Evolutionary conservation across 2,329 filamentous ascomycete species (phyloP).

Genomic region (Venturia oleaginea): DNA sequence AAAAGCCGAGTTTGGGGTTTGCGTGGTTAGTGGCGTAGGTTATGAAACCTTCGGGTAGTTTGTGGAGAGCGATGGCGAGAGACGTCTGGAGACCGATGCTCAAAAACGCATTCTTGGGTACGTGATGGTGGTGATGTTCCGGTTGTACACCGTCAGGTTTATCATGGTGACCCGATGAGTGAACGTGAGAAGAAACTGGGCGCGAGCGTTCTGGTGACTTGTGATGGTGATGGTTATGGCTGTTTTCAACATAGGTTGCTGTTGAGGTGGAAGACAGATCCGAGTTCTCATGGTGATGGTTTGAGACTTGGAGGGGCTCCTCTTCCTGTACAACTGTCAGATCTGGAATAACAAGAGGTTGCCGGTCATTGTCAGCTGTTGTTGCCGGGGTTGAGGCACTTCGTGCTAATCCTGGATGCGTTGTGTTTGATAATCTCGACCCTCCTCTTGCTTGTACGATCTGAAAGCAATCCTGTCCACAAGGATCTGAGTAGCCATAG

Average conservation of each 20-base stretch:
- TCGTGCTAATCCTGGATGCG: slow-evolving; percentile 4
- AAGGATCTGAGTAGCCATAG: slow-evolving; percentile 52
- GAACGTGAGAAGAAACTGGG: background rate
- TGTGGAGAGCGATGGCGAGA: slow-evolving; percentile 90
- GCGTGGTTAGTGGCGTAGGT: slow-evolving; percentile 97
- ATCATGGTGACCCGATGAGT: slow-evolving; percentile 15
- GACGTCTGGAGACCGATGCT: slow-evolving; percentile 94
- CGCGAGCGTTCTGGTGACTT: slow-evolving; percentile 14
- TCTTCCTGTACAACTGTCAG: slow-evolving; percentile 10
- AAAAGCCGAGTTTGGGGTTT: slow-evolving; percentile 77
- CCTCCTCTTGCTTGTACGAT: slow-evolving; percentile 23
- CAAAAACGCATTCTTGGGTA: slow-evolving; percentile 86
- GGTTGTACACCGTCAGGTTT: slow-evolving; percentile 26
- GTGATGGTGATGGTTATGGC: slow-evolving; percentile 17
- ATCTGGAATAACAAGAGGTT: background rate
- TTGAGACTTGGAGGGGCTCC: background rate
- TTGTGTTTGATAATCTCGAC: background rate
- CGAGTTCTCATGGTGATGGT: slow-evolving; percentile 18
- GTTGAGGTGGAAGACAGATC: slow-evolving; percentile 18
- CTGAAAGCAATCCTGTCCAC: slow-evolving; percentile 52
- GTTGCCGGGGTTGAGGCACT: background rate
- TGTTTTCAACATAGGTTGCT: slow-evolving; percentile 9
- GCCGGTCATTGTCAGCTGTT: background rate
- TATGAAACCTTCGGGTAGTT: slow-evolving; percentile 79
- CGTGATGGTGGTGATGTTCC: slow-evolving; percentile 73